phyloP scores from a whole-genome alignment of 2,329 filamentous ascomycete species.

The Neurospora sp. region DNA sequence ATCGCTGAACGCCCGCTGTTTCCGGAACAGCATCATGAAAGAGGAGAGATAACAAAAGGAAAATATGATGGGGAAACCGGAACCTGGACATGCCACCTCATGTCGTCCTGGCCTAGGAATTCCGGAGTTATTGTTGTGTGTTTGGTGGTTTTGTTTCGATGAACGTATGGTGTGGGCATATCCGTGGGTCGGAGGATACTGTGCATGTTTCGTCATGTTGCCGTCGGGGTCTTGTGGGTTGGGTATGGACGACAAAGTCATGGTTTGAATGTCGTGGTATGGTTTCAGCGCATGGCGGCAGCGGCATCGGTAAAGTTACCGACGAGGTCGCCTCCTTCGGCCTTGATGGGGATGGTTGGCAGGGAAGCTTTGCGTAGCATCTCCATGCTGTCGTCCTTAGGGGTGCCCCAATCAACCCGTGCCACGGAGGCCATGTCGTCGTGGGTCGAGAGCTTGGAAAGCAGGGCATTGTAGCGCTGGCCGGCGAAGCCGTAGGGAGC shows the following conservation, averaged over 20 bases:
- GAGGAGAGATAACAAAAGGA: background rate
- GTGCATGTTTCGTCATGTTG: background rate
- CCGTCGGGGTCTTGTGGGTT: background rate
- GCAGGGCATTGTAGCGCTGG: constrained; percentile 52
- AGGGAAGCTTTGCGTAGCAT: constrained; percentile 26
- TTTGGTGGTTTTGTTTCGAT: background rate
- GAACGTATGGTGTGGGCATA: background rate
- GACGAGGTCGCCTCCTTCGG: constrained; percentile 35
- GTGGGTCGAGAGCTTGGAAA: constrained; percentile 44
- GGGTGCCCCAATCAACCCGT: constrained; percentile 44
- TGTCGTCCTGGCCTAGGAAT: background rate
- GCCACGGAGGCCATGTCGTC: constrained; percentile 34
- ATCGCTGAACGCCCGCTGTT: constrained; percentile 1
- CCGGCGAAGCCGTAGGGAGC: constrained; percentile 34
- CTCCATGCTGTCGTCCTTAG: constrained; percentile 40
- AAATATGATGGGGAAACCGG: background rate
- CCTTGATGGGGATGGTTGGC: constrained; percentile 24
- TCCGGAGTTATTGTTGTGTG: background rate
- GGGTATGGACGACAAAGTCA: background rate
- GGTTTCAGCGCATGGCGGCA: constrained; percentile 35
- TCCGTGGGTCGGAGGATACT: background rate
- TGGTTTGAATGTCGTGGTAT: background rate
- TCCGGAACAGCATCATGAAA: background rate
- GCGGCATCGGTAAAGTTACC: constrained; percentile 53
- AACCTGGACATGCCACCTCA: background rate